Conservation (phyloP, 768 basidiomycete genomes). For the Piloderma croceum region DNA sequence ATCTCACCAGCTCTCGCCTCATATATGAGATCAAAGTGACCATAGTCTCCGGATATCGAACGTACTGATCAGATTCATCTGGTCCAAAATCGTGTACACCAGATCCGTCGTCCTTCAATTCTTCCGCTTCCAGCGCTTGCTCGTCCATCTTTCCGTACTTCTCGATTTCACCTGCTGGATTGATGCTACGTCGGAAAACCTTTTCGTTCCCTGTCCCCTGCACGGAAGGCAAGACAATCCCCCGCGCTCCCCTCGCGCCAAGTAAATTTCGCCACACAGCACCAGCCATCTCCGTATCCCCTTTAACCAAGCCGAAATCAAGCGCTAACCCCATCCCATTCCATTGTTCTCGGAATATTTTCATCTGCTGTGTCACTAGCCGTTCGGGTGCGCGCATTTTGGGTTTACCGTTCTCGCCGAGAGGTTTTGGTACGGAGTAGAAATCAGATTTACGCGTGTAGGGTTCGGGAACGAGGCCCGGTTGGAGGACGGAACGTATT, state of each 20-base stretch:
- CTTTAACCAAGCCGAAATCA: conserved; percentile 69
- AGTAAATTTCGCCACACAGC: conserved; percentile 91
- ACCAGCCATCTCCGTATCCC: conserved; percentile 79
- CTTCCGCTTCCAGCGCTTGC: conserved; percentile 45
- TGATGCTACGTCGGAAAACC: conserved; percentile 65
- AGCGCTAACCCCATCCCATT: conserved; percentile 73
- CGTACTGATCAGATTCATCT: conserved; percentile 57
- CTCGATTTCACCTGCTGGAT: conserved; percentile 62
- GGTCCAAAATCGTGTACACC: conserved; percentile 68
- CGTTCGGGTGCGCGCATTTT: conserved; percentile 60
- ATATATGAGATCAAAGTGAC: conserved; percentile 63
- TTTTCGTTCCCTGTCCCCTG: no score
- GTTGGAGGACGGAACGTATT: conserved; percentile 73
- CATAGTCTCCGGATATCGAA: conserved; percentile 73
- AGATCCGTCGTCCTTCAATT: conserved; percentile 57
- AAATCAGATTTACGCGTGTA: conserved; percentile 10
- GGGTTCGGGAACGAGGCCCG: conserved; percentile 19
- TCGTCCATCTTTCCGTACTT: conserved; percentile 50
- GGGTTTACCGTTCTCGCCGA: conserved; percentile 15
- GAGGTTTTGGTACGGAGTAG: conserved; percentile 8
- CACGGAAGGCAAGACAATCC: conserved; percentile 41
- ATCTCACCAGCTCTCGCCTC: conserved; percentile 62
- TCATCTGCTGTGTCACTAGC: conserved; percentile 82
- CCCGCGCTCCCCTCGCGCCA: conserved; percentile 74
- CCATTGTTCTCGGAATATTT: conserved; percentile 90